Conservation (phyloP, 139 green algal genomes). For the Prasinococcaceae sp. region DNA sequence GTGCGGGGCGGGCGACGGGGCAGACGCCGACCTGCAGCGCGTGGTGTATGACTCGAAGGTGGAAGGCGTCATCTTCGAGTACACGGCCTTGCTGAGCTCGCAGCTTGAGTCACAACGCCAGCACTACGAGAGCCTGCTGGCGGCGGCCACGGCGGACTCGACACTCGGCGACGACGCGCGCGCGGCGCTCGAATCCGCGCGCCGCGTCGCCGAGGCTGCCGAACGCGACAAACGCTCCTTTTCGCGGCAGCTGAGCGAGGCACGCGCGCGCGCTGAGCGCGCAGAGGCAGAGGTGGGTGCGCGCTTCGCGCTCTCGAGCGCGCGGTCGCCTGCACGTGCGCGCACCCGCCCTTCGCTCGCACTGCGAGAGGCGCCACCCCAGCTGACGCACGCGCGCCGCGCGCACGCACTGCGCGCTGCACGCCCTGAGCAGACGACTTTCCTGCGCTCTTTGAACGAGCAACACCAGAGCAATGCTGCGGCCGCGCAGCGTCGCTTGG, state of each 20-base stretch:
- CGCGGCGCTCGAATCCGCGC: too few species aligned
- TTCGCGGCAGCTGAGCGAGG: too few species aligned
- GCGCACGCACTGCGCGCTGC: too few species aligned
- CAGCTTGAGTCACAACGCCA: conserved; percentile 78
- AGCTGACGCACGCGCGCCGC: neutral
- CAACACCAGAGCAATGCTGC: neutral
- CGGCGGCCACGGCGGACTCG: neutral
- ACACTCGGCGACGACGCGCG: too few species aligned
- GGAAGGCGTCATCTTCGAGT: conserved; percentile 44
- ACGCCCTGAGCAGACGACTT: too few species aligned
- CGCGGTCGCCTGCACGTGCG: neutral
- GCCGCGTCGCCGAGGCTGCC: too few species aligned
- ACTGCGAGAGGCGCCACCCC: neutral
- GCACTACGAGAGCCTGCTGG: conserved; percentile 54
- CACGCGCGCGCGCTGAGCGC: neutral
- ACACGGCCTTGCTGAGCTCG: conserved; percentile 73
- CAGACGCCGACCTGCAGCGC: conserved; percentile 43
- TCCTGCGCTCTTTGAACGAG: too few species aligned
- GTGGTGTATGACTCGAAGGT: conserved; percentile 27
- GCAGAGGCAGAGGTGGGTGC: neutral
- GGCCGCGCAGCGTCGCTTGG: neutral
- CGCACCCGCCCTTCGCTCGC: too few species aligned
- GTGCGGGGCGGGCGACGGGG: conserved; percentile 4
- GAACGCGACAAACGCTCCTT: too few species aligned
- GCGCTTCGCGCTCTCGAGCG: neutral